Evolutionary conservation across 176 grass and related monocot genomes (phyloP).

Genomic region (Zoysia pacifica): DNA sequence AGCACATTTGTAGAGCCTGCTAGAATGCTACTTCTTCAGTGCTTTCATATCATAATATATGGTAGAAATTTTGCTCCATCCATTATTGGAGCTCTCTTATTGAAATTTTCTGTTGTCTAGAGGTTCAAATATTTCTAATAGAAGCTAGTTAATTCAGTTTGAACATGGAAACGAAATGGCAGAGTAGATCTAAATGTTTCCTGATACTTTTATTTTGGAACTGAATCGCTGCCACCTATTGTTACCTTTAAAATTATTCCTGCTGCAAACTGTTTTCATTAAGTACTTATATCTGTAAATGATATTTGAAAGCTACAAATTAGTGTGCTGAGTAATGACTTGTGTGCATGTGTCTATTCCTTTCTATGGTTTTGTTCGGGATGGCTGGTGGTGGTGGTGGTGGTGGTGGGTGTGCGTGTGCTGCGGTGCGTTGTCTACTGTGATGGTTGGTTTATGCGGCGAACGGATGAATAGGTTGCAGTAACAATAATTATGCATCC

Average conservation of each 20-base stretch:
- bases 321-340: slow-evolving; percentile 55
- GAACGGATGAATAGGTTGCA: slow-evolving; percentile 94
- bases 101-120: background rate
- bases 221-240: background rate
- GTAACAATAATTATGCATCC: slow-evolving; percentile 99
- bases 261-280: slow-evolving; percentile 16
- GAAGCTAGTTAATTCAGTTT: background rate
- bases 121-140: background rate
- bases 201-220: background rate
- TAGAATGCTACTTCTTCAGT: background rate
- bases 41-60: background rate
- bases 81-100: background rate
- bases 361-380: slow-evolving; percentile 62
- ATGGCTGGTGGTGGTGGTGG: slow-evolving; percentile 58
- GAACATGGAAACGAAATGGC: background rate
- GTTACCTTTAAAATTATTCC: background rate
- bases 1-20: background rate
- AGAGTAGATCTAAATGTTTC: background rate
- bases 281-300: slow-evolving; percentile 24
- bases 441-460: slow-evolving; percentile 65
- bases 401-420: slow-evolving; percentile 59
- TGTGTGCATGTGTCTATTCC: slow-evolving; percentile 52
- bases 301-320: slow-evolving; percentile 39
- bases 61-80: background rate
- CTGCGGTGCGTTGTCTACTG: slow-evolving; percentile 58